Evolutionary conservation across 306 rosid genomes (phyloP), one percentile per base, ranked within the genome.

Genomic region (Inga laurina): DNA sequence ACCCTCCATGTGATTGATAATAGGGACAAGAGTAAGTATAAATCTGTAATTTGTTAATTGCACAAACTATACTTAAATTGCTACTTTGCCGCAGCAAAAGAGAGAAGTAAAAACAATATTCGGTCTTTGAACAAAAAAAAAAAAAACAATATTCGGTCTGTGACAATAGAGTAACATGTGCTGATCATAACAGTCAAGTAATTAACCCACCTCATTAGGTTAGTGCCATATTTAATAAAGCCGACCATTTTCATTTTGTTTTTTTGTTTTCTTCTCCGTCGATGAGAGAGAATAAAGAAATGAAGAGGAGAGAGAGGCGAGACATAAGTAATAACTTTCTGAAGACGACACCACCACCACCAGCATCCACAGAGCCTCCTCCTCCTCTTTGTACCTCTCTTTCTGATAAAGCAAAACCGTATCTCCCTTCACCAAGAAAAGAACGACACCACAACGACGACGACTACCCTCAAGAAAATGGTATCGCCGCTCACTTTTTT

Each of bases 321-420:
- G 54, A 22, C 35, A 51, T 49, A 82, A 84, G 85, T 74, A 78
- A 74, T 57, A 57, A 72, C 75, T 79, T 79, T 84, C 34, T 32
- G 21, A 14, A 19, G n/a, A n/a, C n/a, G 59, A 64, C 69, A 64
- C 72, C 74, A 59, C 61, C 74, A 84, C 19, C 71, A 66, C 1
- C 34, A 10, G 1, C 62, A 56, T 12, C 69, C 14, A 13, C 72
- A 68, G 11, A 66, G n/a, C 44, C 75, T 35, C 35, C 32, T 1
- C 81, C 41, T 30, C 12, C 15, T 11, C 15, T 15, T 10, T 16
- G 7, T 19, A 3, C 30, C 70, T 41, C 49, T 67, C 67, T 48
- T 69, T 66, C 46, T 41, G 41, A 56, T 77, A 82, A 70, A 43
- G 49, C 32, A 67, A 77, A 85, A 56, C 69, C 83, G 88, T 65